These are phyloP conservation scores for Cotoneaster glaucophyllus DNA, from an alignment of 306 rosid species.

Conservation along the genomic window DNA sequence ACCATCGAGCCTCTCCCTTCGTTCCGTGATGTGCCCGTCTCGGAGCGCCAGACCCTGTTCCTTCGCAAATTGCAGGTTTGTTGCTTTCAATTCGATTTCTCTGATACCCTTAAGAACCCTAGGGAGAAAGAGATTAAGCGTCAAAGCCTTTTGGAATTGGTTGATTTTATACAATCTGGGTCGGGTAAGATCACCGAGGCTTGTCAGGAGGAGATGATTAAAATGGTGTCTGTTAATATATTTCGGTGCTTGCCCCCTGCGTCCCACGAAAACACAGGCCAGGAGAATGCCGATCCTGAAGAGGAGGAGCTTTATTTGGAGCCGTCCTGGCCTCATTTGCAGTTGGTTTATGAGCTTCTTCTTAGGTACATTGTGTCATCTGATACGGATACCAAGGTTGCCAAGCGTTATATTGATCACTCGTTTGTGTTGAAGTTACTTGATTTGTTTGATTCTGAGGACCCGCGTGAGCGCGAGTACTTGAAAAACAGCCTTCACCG, in stretches of 20 bases:
- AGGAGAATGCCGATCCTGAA: slow-evolving; percentile 71
- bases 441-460: slow-evolving; percentile 88
- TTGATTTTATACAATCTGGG: slow-evolving; percentile 83
- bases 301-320: slow-evolving; percentile 84
- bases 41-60: slow-evolving; percentile 66
- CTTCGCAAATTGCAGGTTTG: slow-evolving; percentile 61
- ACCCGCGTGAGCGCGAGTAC: slow-evolving; percentile 89
- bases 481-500: slow-evolving; percentile 94
- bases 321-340: slow-evolving; percentile 92
- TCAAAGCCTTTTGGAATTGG: slow-evolving; percentile 72
- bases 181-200: slow-evolving; percentile 78
- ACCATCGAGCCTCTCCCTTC: slow-evolving; percentile 57
- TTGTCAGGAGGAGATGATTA: slow-evolving; percentile 88
- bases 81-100: slow-evolving; percentile 62
- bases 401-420: slow-evolving; percentile 87
- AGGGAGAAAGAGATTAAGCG: slow-evolving; percentile 90
- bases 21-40: slow-evolving; percentile 60
- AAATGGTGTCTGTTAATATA: slow-evolving; percentile 76
- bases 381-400: slow-evolving; percentile 86
- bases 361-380: slow-evolving; percentile 85
- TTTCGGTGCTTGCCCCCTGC: slow-evolving; percentile 90
- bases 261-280: slow-evolving; percentile 76
- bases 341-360: slow-evolving; percentile 84
- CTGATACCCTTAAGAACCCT: slow-evolving; percentile 63
- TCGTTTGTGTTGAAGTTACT: slow-evolving; percentile 80